Percentiles rank a stretch among this genome's conserved stretches.
Conservation (phyloP, 2,329 filamentous ascomycete species). For the Exophiala sideris region DNA sequence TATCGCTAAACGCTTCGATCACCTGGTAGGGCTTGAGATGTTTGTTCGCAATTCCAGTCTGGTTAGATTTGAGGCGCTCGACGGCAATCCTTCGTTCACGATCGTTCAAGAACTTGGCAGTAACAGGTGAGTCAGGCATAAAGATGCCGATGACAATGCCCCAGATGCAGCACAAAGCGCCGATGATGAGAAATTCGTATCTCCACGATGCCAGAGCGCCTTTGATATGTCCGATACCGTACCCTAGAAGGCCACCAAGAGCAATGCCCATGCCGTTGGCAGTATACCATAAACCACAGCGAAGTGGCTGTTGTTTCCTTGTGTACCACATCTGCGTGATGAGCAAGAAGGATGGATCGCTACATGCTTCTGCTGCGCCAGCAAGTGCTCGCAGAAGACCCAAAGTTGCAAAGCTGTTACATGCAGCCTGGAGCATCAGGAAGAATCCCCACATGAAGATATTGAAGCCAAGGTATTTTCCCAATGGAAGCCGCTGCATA, state of each 20-base stretch:
- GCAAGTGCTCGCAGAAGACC: conserved; percentile 56
- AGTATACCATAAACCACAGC: conserved; percentile 59
- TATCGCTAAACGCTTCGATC: conserved; percentile 55
- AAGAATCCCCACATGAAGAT: conserved; percentile 44
- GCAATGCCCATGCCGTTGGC: conserved; percentile 45
- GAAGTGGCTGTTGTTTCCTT: conserved; percentile 58
- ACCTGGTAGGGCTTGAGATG: conserved; percentile 55
- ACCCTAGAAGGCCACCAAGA: conserved; percentile 43
- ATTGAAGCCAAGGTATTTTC: conserved; percentile 60
- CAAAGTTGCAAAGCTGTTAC: conserved; percentile 54
- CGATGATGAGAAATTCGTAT: conserved; percentile 66
- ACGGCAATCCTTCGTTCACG: conserved; percentile 56
- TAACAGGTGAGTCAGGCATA: conserved; percentile 57
- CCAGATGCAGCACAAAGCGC: conserved; percentile 57
- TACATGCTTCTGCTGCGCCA: conserved; percentile 48
- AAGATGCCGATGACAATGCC: conserved; percentile 57
- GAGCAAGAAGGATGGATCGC: conserved; percentile 50
- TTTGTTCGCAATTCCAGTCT: conserved; percentile 59
- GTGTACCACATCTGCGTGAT: conserved; percentile 57
- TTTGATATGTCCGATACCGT: conserved; percentile 35
- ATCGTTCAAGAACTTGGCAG: conserved; percentile 50
- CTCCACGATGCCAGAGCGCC: conserved; percentile 60
- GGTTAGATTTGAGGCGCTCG: conserved; percentile 54
- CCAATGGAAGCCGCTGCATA: conserved; percentile 62
- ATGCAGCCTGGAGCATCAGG: conserved; percentile 53